Base-by-base conservation (phyloP, 2,329 filamentous ascomycete species). In the Penicillium aurantiogriseum region DNA sequence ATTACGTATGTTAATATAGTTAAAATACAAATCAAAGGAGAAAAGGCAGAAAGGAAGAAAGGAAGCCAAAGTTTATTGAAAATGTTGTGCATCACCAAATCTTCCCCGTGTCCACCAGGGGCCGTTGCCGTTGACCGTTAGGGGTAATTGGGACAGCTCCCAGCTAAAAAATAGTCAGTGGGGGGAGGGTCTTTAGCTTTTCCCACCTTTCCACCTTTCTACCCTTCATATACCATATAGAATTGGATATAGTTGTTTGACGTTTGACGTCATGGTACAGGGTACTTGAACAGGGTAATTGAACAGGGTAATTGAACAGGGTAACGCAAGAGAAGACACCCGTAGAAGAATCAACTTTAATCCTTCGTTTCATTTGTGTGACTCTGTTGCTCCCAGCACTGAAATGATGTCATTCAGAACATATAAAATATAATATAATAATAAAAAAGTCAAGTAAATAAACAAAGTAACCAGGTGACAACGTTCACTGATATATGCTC, bases 101-200 rank as follows among this genome's bases (percentile, higher is more conserved):
- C 23, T 57, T 55, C 54, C 57, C 60, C 54, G 51, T 63, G 56
- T 52, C 51, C 43, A 62, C 43, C 55, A 55, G 44, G 58, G 60
- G 48, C 54, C 56, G 55, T 54, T 59, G 57, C 56, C 59, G 61
- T 63, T 59, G 59, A 53, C 64, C 64, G 64, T 66, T 66, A 48
- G 60, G 51, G 49, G 56, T 44, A n/a, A 45, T 39, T 48, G 15
- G 49, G 10, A 54, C 36, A 10, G 15, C 6, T 33, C 11, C 11
- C 11, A 33, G 31, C 31, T 33, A 33, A 33, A 33, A 33, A 33
- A 33, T 33, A 33, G 31, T 33, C 31, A 13, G 31, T 15, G 31
- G 31, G 11, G 29, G 29, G 29, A 31, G 31, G 11, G 11, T 15
- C 31, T 33, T 33, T 33, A 15, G 5, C 31, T 33, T 33, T 13